Percentiles rank a stretch among this genome's conserved stretches.
These are phyloP conservation scores for Umbelopsis ramanniana DNA, from an alignment of 192 early-diverging fungal species.

Conservation along the genomic window DNA sequence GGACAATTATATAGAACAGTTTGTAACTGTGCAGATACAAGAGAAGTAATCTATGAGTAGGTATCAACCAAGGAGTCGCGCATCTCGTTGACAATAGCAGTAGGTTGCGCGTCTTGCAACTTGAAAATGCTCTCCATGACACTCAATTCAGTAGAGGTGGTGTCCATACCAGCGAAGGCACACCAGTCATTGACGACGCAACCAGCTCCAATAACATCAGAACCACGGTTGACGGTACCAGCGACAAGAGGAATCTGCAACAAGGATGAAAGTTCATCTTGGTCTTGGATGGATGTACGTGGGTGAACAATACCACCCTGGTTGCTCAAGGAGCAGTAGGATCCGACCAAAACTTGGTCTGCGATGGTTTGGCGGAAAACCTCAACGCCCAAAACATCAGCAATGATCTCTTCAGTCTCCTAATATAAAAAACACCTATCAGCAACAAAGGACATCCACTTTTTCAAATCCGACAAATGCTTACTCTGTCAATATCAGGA, in stretches of 20 bases:
- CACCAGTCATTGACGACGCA: conserved; percentile 98
- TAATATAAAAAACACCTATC: not conserved
- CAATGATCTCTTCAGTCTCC: conserved; percentile 99
- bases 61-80: conserved; percentile 93
- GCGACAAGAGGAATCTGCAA: conserved; percentile 98
- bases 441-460: not conserved
- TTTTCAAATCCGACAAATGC: too few relatives aligned
- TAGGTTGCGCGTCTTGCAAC: conserved; percentile 89
- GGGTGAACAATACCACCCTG: conserved; percentile 98
- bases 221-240: conserved; percentile 98
- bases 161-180: conserved; percentile 97
- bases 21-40: not conserved
- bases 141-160: conserved; percentile 93
- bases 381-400: conserved; percentile 96
- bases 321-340: conserved; percentile 95
- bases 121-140: conserved; percentile 99
- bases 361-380: conserved; percentile 99
- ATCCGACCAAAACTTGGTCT: conserved; percentile 95
- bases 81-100: conserved; percentile 92
- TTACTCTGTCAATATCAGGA: conserved; percentile 89
- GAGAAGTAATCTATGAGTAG: conserved; percentile 56
- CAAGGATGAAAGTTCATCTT: conserved; percentile 96
- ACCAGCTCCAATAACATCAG: conserved; percentile 95
- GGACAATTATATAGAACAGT: not conserved
- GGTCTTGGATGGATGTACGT: conserved; percentile 92